Evolutionary conservation across 495 filamentous ascomycete genomes (phyloP), one percentile per base, ranked within the genome.

Genomic region (Talaromyces liani): DNA sequence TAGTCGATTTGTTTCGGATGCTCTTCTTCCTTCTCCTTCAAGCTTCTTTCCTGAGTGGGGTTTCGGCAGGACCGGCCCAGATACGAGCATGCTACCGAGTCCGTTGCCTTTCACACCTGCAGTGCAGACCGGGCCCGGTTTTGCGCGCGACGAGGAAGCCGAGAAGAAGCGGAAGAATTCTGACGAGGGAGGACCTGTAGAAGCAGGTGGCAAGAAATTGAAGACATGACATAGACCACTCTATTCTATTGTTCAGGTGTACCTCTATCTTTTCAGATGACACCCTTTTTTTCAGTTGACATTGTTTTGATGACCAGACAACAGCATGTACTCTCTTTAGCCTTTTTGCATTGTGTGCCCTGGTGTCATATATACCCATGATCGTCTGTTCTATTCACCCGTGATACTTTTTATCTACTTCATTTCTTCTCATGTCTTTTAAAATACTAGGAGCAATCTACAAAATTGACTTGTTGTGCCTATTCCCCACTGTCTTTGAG

Each of bases 31-130:
- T 1, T 92, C 88, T 49, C 94, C 94, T 2, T 91, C 87, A 61
- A 89, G 84, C 64, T 97, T 98, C 75, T 98, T 96, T 73, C 87
- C 91, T 0, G 93, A 97, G 65, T 97, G 93, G 94, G 85, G 87
- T 62, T 86, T 87, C 72, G 81, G 84, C 75, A 84, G 78, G 65
- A 75, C 75, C 4, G 84, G 85, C 6, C 84, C 77, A 51, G 88
- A 91, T 63, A 87, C 80, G 68, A 93, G 91, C 68, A 91, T 93
- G 68, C 81, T 98, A 41, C 92, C 92, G 1, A 95, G 91, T 72
- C 94, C 94, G 9, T 75, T 97, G 54, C 95, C 90, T 64, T 97
- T 96, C 74, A 98, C 94, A 5, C 94, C 94, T 18, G 84, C 96
- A 6, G 85, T 85, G 1, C 82, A 84, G 22, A 88, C 78, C 24